Base-by-base conservation (phyloP, 352 stramenopile genomes). In the Phytophthora macrochlamydospora region DNA sequence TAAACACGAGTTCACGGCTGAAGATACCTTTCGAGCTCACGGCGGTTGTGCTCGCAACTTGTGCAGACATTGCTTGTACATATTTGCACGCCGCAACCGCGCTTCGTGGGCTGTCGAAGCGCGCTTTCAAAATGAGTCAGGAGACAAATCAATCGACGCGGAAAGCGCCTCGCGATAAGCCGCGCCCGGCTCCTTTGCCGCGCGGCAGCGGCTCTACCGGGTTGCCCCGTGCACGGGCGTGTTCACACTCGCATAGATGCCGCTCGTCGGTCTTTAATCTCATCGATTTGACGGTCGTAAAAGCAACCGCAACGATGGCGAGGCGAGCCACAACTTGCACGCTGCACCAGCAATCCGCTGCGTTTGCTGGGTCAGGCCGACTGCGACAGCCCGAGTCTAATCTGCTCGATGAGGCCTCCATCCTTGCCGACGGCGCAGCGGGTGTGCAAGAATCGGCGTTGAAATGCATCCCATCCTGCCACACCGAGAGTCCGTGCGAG, bases 1-100 rank as follows among this genome's bases (percentile, higher is more conserved):
- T 69, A 73, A 73, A 73, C 65, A 71, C 37, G 35, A 59, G 24
- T 11, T 44, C 56, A 14, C 48, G 49, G 18, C 33, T n/a, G 28
- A 62, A 55, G 42, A 59, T 31, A 46, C 51, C 18, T 24, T 24
- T 24, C 18, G 18, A 24, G 18, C 18, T 24, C 18, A 24, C 18
- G 18, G 18, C 18, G 18, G 18, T 24, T 24, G 18, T 24, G 18
- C 18, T 24, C 18, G 18, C 18, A 24, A 24, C 18, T 24, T 24
- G 18, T 24, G 0, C 18, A 24, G 18, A 24, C 18, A 24, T 24
- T 24, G 18, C 18, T 24, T 24, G 18, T 24, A 24, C 18, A 24
- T 24, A 24, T 24, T 24, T 71, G 51, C 53, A 57, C 18, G 18
- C 18, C 18, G 18, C 18, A 24, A 24, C 18, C 18, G 18, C 18